A percentile compares a stretch with the other conserved stretches of the same genome.
Conservation (phyloP, 345 rosid genomes). For the Gossypioides kirkii region DNA sequence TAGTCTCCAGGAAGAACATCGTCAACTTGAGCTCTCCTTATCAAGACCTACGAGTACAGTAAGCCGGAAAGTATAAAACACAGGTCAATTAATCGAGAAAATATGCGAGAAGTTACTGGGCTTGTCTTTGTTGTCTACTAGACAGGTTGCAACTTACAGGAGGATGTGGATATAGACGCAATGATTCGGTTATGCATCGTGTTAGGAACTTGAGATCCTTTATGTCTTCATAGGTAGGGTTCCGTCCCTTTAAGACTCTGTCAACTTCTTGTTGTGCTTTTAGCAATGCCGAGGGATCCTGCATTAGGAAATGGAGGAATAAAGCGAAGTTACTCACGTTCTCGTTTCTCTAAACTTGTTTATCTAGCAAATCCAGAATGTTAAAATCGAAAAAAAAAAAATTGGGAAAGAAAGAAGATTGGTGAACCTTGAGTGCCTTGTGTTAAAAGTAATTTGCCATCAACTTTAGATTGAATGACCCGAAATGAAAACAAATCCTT, state of each 20-base stretch:
- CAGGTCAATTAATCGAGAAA: background rate
- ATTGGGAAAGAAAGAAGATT: no score
- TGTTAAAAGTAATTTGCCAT: no score
- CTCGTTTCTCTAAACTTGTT: background rate
- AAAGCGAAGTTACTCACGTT: background rate
- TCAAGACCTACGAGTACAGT: conserved; percentile 51
- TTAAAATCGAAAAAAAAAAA: no score
- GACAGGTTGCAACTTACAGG: conserved; percentile 58
- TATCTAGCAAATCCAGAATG: no score
- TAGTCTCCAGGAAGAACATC: conserved; percentile 88
- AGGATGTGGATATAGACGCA: conserved; percentile 96
- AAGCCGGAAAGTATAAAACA: background rate
- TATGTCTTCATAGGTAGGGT: conserved; percentile 65
- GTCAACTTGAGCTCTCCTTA: conserved; percentile 84
- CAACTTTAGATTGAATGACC: no score
- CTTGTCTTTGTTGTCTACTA: background rate
- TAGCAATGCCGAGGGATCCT: conserved; percentile 54
- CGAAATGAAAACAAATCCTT: no score
- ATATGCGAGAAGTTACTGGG: conserved; percentile 3
- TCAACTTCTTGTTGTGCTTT: conserved; percentile 93
- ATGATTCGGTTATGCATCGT: conserved; percentile 82
- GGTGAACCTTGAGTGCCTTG: no score
- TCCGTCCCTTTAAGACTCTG: conserved; percentile 67
- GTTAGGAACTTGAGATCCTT: conserved; percentile 75
- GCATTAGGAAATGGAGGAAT: background rate